These are phyloP conservation scores for Pharus latifolius DNA, from an alignment of 176 grass and related monocot genomes.

Conservation along the genomic window DNA sequence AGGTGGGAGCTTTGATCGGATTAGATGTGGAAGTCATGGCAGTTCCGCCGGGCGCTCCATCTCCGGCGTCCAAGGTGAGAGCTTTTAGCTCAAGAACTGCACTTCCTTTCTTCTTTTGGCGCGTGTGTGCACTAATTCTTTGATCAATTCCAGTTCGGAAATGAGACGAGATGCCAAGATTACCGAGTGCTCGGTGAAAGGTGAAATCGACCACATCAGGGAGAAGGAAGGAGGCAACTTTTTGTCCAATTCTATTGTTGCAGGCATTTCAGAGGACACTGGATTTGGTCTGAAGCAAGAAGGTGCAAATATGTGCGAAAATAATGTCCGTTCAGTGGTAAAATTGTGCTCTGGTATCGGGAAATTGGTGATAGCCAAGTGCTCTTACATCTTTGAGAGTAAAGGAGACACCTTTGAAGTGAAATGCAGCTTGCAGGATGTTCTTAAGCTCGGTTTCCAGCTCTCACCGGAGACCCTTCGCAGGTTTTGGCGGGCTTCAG, in stretches of 20 bases:
- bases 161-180: background rate
- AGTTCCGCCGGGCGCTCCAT: conserved; percentile 7
- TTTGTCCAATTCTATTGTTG: background rate
- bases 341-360: conserved; percentile 36
- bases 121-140: background rate
- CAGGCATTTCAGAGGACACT: background rate
- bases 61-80: conserved; percentile 7
- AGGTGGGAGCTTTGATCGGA: background rate
- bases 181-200: background rate
- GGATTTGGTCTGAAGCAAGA: background rate
- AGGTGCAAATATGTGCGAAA: background rate
- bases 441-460: conserved; percentile 48
- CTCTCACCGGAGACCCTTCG: conserved; percentile 62
- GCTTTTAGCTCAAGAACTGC: background rate
- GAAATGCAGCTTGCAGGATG: conserved; percentile 36
- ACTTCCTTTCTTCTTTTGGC: background rate
- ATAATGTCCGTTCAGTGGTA: background rate
- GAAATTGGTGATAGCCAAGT: conserved; percentile 36
- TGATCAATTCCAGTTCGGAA: background rate
- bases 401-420: conserved; percentile 33
- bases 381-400: conserved; percentile 36
- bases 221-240: conserved; percentile 17
- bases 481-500: conserved; percentile 48
- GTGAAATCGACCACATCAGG: background rate
- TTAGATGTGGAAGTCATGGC: conserved; percentile 27